A percentile compares a stretch with the other conserved stretches of the same genome.
These are phyloP conservation scores for Trichosporon sp. DNA, from an alignment of 1,284 basidiomycete species.

Conservation along the genomic window DNA sequence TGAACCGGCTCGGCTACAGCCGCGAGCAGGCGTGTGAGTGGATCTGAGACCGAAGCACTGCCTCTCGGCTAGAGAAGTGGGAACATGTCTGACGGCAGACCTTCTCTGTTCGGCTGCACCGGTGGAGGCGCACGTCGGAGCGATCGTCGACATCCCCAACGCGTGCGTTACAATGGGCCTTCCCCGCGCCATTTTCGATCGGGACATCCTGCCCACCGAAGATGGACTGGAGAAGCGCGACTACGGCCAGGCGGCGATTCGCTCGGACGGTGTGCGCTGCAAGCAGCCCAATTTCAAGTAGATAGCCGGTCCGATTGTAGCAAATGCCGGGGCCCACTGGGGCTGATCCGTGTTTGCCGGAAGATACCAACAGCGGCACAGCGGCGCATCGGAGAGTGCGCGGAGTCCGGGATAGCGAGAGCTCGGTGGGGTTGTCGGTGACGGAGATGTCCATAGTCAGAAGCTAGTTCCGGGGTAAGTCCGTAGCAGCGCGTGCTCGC, in stretches of 20 bases:
- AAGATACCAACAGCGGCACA: background rate
- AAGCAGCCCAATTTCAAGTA: slow-evolving; percentile 8
- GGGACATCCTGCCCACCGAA: slow-evolving; percentile 68
- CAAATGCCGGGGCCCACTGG: no score
- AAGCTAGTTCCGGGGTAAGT: background rate
- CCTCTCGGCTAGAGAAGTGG: background rate
- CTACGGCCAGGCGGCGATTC: slow-evolving; percentile 68
- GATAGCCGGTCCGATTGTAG: background rate
- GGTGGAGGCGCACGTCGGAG: slow-evolving; percentile 70
- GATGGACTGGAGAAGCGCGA: slow-evolving; percentile 64
- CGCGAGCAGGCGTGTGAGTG: slow-evolving; percentile 66
- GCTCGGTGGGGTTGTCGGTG: background rate
- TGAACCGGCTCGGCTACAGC: slow-evolving; percentile 58
- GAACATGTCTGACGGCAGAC: slow-evolving; percentile 55
- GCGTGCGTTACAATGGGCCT: slow-evolving; percentile 73
- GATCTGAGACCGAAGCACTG: background rate
- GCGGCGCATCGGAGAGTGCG: background rate
- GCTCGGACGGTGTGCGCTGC: slow-evolving; percentile 62
- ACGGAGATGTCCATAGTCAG: background rate
- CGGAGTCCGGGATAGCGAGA: background rate
- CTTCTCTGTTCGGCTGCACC: slow-evolving; percentile 74
- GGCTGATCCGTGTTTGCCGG: background rate
- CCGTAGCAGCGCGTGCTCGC: background rate
- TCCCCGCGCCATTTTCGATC: slow-evolving; percentile 72
- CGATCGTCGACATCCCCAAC: slow-evolving; percentile 74